Evolutionary conservation across 805 yeast species (phyloP), one percentile per base, ranked within the genome.

Genomic region (Candida piceae): DNA sequence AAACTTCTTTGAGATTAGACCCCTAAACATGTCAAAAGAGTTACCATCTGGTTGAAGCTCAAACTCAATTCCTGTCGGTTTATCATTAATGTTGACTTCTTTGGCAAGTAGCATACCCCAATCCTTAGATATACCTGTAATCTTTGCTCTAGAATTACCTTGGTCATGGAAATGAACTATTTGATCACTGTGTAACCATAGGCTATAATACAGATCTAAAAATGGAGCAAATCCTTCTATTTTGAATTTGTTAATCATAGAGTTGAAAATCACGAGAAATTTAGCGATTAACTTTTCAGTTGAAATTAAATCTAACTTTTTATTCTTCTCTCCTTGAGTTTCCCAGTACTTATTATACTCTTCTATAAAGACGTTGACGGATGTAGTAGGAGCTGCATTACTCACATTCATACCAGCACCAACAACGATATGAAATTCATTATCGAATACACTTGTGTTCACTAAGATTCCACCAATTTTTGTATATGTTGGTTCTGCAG

Each of bases 1-100:
- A 7, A 62, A 60, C 52, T 79, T 82, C 41, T 67, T 78, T 15
- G 80, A 83, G 13, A 90, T 83, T 45, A 93, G 67, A 0, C 97
- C 97, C 48, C 74, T 82, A 65, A 93, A 84, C 71, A 93, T 89
- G 57, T 93, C 97, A 53, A 93, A 93, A 3, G 97, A 86, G 57
- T 93, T 93, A 1, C 99, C 98, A 60, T 93, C 98, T 0, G 99
- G 97, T 58, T 89, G 97, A 32, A 93, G 63, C 48, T 86, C 82
- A 45, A 72, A 79, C 4, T 52, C 64, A 29, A 65, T 69, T 0
- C 86, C 84, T 2, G 80, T 76, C 12, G 65, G 64, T 10, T 48
- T 53, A 16, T 70, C 71, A 11, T 60, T 52, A 5, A 60, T 46
- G 34, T 73, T 72, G 7, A 79, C 57, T 45, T 84, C 95, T 41